These are phyloP conservation scores for Aspergillus versicolor DNA, from an alignment of 2,329 filamentous ascomycete species.

Conservation along the genomic window DNA sequence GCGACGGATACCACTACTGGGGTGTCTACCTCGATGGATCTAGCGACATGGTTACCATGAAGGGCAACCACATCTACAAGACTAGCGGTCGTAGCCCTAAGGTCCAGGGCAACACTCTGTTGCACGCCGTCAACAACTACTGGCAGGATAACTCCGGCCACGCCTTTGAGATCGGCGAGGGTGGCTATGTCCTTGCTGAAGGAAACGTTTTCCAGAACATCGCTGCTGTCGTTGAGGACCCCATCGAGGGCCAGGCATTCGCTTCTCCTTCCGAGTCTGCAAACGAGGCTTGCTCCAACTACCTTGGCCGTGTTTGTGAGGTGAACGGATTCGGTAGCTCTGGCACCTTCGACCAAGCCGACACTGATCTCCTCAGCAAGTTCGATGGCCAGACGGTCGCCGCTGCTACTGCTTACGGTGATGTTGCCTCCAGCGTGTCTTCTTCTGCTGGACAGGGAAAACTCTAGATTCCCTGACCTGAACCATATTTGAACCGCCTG, in stretches of 20 bases:
- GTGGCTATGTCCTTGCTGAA: slow-evolving; percentile 53
- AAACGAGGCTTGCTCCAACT: slow-evolving; percentile 44
- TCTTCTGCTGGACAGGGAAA: slow-evolving; percentile 3
- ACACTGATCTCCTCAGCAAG: slow-evolving; percentile 50
- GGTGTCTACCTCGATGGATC: slow-evolving; percentile 57
- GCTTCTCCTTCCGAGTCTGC: slow-evolving; percentile 32
- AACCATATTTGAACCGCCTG: not conserved
- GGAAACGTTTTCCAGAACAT: slow-evolving; percentile 61
- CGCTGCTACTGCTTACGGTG: slow-evolving; percentile 1
- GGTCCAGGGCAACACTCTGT: slow-evolving; percentile 54
- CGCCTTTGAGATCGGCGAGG: slow-evolving; percentile 55
- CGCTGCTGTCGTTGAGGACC: slow-evolving; percentile 32
- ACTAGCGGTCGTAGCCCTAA: slow-evolving; percentile 53
- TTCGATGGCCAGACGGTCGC: slow-evolving; percentile 57
- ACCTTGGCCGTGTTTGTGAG: slow-evolving; percentile 53
- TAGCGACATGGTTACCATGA: slow-evolving; percentile 57
- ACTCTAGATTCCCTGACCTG: not conserved
- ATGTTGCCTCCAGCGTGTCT: not conserved
- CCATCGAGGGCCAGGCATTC: slow-evolving; percentile 41
- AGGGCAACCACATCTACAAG: slow-evolving; percentile 62
- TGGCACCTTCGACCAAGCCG: slow-evolving; percentile 37
- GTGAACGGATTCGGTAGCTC: slow-evolving; percentile 49
- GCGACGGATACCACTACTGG: slow-evolving; percentile 63
- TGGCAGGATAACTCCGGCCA: slow-evolving; percentile 57
- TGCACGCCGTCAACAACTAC: slow-evolving; percentile 63